Conservation (phyloP, 352 stramenopile genomes). For the Phytophthora agathidicida region DNA sequence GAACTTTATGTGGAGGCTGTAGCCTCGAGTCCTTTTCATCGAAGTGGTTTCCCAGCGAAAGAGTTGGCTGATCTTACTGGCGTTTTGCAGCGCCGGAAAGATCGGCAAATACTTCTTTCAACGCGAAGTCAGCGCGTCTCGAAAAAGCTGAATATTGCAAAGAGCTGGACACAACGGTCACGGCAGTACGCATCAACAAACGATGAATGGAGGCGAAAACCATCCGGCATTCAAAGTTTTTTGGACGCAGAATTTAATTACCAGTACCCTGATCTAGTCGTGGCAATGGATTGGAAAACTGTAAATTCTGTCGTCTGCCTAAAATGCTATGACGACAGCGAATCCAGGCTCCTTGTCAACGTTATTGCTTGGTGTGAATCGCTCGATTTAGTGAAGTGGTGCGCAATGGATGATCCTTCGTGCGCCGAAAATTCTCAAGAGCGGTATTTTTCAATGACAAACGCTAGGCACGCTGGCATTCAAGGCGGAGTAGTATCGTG, state of each 20-base stretch:
- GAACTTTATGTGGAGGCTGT: constrained; percentile 60
- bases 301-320: constrained; percentile 24
- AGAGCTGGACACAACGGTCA: constrained; percentile 19
- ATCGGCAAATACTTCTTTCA: constrained; percentile 43
- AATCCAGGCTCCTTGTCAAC: constrained; percentile 5
- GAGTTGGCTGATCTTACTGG: constrained; percentile 31
- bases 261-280: constrained; percentile 1
- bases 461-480: constrained; percentile 17
- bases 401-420: constrained; percentile 1
- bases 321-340: background rate
- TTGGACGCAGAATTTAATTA: constrained; percentile 7
- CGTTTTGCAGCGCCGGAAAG: constrained; percentile 35
- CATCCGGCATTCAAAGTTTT: constrained; percentile 5
- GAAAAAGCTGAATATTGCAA: constrained; percentile 40
- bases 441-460: constrained; percentile 17
- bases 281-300: constrained; percentile 11
- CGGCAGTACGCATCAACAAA: constrained; percentile 4
- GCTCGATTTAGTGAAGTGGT: constrained; percentile 17
- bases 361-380: constrained; percentile 13
- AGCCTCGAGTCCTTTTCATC: constrained; percentile 48
- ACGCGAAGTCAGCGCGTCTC: constrained; percentile 40
- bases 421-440: background rate
- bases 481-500: constrained; percentile 13
- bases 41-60: constrained; percentile 12
- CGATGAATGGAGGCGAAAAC: background rate